A percentile compares a stretch with the other conserved stretches of the same genome.
Evolutionary conservation across 345 rosid species (phyloP).

Genomic region (Rhodamnia argentea): DNA sequence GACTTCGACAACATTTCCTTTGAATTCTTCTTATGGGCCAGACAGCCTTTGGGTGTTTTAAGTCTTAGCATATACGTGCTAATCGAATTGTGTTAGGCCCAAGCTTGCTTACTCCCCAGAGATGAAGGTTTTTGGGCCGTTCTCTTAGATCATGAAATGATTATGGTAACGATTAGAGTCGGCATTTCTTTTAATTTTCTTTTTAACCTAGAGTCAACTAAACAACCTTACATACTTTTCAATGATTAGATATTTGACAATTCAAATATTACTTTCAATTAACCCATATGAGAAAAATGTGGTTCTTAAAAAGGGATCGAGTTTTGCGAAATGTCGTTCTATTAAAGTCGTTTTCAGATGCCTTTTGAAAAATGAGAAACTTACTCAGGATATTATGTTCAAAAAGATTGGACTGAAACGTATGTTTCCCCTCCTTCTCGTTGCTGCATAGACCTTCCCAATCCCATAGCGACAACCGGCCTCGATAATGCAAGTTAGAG

Average conservation of each 20-base stretch:
- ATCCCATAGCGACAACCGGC: neutral
- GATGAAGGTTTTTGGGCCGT: neutral
- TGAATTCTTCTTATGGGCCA: neutral
- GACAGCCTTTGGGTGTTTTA: neutral
- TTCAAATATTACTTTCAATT: neutral
- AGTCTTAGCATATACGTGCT: no score
- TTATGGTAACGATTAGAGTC: neutral
- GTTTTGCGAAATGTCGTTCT: fast-evolving
- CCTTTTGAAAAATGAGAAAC: neutral
- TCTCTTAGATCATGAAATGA: neutral
- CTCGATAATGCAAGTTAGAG: neutral
- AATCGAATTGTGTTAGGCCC: neutral
- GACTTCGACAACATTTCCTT: no score
- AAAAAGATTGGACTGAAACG: no score
- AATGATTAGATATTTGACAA: neutral
- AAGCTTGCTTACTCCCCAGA: neutral
- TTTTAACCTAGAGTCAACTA: neutral
- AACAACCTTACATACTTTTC: neutral
- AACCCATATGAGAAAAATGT: neutral
- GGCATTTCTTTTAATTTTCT: neutral
- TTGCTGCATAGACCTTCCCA: neutral
- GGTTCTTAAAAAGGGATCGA: neutral
- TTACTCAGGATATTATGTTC: neutral
- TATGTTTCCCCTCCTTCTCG: neutral
- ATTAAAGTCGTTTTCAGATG: neutral